These are phyloP conservation scores for Croton setiger DNA, from an alignment of 441 rosid genomes.

Conservation along the genomic window DNA sequence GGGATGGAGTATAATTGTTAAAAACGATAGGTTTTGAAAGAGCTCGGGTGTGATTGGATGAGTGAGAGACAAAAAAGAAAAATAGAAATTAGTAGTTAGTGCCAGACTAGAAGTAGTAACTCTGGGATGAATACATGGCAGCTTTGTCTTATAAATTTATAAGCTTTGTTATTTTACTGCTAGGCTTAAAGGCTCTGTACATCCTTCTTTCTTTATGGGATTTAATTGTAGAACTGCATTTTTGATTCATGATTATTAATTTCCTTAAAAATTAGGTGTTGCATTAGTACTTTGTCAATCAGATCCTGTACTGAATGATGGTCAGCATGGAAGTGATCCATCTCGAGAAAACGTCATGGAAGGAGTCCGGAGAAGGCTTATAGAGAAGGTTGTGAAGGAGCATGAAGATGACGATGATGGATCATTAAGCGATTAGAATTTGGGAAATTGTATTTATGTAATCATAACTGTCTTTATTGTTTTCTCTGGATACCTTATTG, in stretches of 20 bases:
- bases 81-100: neutral
- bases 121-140: neutral
- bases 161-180: neutral
- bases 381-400: conserved; percentile 81
- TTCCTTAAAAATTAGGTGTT: conserved; percentile 53
- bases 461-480: neutral
- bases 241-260: neutral
- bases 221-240: neutral
- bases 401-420: conserved; percentile 84
- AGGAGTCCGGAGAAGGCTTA: conserved; percentile 75
- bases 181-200: neutral
- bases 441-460: neutral
- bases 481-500: conserved; percentile 1
- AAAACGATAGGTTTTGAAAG: neutral
- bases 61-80: neutral
- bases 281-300: conserved; percentile 91
- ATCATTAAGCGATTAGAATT: conserved; percentile 72
- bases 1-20: neutral
- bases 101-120: neutral
- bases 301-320: conserved; percentile 90
- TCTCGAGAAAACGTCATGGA: conserved; percentile 83
- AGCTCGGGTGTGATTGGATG: neutral
- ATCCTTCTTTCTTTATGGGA: neutral
- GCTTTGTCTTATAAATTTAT: neutral
- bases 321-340: conserved; percentile 70